These are phyloP conservation scores for Coemansia nantahalensis DNA, from an alignment of 192 early-diverging fungal genomes.

Conservation along the genomic window DNA sequence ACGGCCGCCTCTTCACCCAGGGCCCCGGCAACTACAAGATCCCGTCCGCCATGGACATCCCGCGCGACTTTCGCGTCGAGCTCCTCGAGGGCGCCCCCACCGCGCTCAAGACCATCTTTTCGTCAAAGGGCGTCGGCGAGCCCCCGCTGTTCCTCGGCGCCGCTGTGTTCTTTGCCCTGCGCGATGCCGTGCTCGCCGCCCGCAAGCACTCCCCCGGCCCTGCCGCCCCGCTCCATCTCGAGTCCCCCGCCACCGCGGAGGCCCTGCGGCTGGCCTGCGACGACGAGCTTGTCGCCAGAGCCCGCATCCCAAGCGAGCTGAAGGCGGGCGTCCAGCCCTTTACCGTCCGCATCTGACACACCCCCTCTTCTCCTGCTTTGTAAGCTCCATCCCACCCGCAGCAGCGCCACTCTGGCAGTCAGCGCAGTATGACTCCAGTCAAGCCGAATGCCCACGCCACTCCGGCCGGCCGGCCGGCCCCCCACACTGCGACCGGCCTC, in stretches of 20 bases:
- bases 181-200: constrained; percentile 74
- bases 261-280: constrained; percentile 67
- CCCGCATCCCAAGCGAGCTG: constrained; percentile 17
- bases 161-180: constrained; percentile 74
- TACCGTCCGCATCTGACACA: constrained; percentile 24
- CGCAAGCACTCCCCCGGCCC: constrained; percentile 43
- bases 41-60: constrained; percentile 79
- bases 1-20: constrained; percentile 72
- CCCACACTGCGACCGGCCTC: too few relatives aligned
- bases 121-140: constrained; percentile 83
- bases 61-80: constrained; percentile 73
- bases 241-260: constrained; percentile 78
- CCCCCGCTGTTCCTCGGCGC: constrained; percentile 83
- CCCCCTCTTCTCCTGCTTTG: too few relatives aligned
- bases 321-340: constrained; percentile 35
- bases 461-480: too few relatives aligned
- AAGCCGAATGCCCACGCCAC: too few relatives aligned
- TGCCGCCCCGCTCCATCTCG: constrained; percentile 66
- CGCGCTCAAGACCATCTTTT: constrained; percentile 69
- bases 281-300: constrained; percentile 58
- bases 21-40: constrained; percentile 90
- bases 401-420: too few relatives aligned
- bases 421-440: too few relatives aligned
- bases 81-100: constrained; percentile 60
- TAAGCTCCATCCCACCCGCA: too few relatives aligned